These are phyloP conservation scores for Nematodospora valgi DNA, from an alignment of 805 yeast genomes.

Conservation along the genomic window DNA sequence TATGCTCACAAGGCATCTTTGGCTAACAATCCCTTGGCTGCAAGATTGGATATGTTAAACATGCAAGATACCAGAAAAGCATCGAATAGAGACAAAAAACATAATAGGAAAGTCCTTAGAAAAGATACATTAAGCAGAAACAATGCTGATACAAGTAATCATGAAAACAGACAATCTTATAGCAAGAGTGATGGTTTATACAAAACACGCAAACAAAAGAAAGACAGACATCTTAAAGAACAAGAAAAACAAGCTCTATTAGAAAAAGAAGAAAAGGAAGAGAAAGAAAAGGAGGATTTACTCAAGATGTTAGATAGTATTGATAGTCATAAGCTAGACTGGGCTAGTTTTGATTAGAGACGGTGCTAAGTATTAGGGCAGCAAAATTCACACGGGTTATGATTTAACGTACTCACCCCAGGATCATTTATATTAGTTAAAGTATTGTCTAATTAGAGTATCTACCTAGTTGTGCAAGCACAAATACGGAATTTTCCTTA, in stretches of 20 bases:
- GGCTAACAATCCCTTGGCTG: background rate
- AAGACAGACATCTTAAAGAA: background rate
- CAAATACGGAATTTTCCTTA: background rate
- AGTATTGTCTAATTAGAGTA: conserved; percentile 31
- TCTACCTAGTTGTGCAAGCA: conserved; percentile 55
- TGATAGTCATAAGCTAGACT: conserved; percentile 5
- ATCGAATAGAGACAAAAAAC: conserved; percentile 1
- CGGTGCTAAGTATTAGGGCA: no score
- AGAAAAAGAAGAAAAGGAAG: conserved; percentile 5
- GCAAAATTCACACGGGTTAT: no score
- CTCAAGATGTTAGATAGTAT: conserved; percentile 6
- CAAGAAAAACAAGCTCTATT: background rate
- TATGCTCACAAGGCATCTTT: conserved; percentile 6
- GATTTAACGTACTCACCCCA: no score
- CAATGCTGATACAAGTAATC: background rate
- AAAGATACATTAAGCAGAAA: background rate
- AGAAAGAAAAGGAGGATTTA: conserved; percentile 6
- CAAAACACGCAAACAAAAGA: conserved; percentile 1
- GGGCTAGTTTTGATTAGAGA: conserved; percentile 11
- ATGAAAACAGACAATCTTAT: background rate
- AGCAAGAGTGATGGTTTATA: background rate
- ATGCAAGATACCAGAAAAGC: background rate
- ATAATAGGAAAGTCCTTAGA: background rate
- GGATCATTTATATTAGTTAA: background rate
- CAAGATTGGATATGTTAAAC: background rate